A percentile compares a stretch with the other conserved stretches of the same genome.
Conservation (phyloP, 2,329 filamentous ascomycete genomes). For the Didymella sp. region DNA sequence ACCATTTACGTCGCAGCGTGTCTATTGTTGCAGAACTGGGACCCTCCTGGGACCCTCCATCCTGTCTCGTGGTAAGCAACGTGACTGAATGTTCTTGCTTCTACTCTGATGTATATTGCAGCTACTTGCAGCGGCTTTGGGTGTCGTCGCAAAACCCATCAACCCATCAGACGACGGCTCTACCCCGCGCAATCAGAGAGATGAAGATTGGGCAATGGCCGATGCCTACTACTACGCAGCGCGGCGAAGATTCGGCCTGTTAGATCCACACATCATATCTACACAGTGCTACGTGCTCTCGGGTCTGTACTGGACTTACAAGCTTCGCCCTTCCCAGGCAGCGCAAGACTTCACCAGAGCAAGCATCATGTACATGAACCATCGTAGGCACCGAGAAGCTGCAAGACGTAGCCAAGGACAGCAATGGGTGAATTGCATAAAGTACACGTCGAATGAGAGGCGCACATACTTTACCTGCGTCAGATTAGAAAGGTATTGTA, state of each 20-base stretch:
- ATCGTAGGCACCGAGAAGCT: neutral
- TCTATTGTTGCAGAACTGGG: neutral
- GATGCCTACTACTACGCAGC: neutral
- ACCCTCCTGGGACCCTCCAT: neutral
- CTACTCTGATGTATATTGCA: neutral
- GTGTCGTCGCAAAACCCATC: neutral
- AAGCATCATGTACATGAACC: neutral
- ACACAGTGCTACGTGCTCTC: neutral
- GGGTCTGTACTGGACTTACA: neutral
- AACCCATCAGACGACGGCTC: too few relatives aligned
- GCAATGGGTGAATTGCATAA: neutral
- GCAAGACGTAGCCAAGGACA: neutral
- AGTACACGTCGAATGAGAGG: neutral
- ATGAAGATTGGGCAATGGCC: neutral
- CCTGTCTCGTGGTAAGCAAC: neutral
- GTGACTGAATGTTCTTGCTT: neutral
- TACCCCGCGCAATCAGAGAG: neutral
- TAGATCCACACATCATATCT: neutral
- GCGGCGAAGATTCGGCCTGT: neutral
- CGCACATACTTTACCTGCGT: neutral
- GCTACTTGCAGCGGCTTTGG: neutral
- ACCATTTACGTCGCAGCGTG: neutral
- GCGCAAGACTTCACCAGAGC: neutral
- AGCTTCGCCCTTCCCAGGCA: neutral
- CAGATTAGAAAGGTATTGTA: neutral